Conservation (phyloP, 768 basidiomycete genomes). For the Podaxis pistillaris region DNA sequence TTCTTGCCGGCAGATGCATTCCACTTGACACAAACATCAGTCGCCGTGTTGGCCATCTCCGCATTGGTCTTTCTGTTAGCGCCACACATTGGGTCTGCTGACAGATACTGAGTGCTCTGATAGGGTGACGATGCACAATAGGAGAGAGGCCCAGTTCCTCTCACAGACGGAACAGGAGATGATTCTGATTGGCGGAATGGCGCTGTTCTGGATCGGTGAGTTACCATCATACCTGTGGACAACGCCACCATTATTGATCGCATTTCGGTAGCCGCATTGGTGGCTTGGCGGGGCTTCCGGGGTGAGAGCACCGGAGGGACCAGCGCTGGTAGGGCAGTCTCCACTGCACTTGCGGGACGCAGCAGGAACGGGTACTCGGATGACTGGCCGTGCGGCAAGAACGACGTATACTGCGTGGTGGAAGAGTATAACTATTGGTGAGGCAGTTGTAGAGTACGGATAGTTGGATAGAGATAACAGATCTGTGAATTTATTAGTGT, state of each 20-base stretch:
- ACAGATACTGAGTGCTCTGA: not conserved
- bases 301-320: constrained; percentile 21
- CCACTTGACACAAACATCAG: constrained; percentile 70
- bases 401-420: constrained; percentile 65
- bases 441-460: not conserved
- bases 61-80: constrained; percentile 66
- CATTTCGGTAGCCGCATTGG: constrained; percentile 30
- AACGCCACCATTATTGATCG: not conserved
- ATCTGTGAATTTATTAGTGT: too few relatives aligned
- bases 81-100: not conserved
- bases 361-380: constrained; percentile 15
- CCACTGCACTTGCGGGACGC: constrained; percentile 1
- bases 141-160: constrained; percentile 55
- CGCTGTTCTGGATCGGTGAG: constrained; percentile 76
- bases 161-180: constrained; percentile 74
- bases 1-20: constrained; percentile 45
- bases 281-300: constrained; percentile 46
- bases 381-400: constrained; percentile 47
- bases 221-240: constrained; percentile 10
- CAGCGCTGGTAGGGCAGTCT: constrained; percentile 22
- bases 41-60: constrained; percentile 67
- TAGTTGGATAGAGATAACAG: not conserved
- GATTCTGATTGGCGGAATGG: constrained; percentile 68
- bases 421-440: constrained; percentile 51
- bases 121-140: constrained; percentile 71